Evolutionary conservation across 768 basidiomycete genomes (phyloP), one percentile per base, ranked within the genome.

Genomic region (Suillus fuscotomentosus): DNA sequence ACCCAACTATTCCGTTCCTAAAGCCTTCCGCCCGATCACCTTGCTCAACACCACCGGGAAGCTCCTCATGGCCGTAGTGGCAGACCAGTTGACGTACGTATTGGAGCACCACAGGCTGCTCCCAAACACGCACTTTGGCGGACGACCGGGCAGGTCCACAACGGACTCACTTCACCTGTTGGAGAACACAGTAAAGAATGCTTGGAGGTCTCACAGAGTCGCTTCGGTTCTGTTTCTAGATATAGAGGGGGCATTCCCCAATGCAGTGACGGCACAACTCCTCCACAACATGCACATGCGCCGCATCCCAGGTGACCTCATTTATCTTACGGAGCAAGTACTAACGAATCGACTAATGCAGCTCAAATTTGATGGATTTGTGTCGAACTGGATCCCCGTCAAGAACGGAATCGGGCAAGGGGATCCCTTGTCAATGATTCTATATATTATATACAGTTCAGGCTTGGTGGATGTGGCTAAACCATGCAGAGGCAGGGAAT

Each of bases 21-120:
- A 75, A 38, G 74, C 80, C 1, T 78, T 76, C 57, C 63, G 75
- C 0, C 82, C 81, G 0, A 80, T 84, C 3, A 75, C 73, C 0
- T 76, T 82, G 0, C 68, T 80, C 2, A 65, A 77, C 48, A 75
- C 73, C 0, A 60, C 73, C 0, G 72, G 64, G 0, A 82, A 81
- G 48, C 22, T 77, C 0, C 73, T 76, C 0, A 67, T 69, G 8
- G 24, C 69, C 13, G 61, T 65, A 1, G 54, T 78, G 0, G 69
- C 76, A 2, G 70, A 73, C 6, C 66, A 73, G 20, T 24, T 81
- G 0, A 57, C 67, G 0, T 62, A 63, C 22, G 17, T 75, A 1
- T 62, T 70, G 0, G 78, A 84, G 65, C 39, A 65, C 5, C 66
- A 77, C 36, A n/a, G 72, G 0, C 65, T 82, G 1, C 71, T 83